phyloP scores from a whole-genome alignment of 1,139 yeast genomes.

The Cylindricascospora bacillispora region DNA sequence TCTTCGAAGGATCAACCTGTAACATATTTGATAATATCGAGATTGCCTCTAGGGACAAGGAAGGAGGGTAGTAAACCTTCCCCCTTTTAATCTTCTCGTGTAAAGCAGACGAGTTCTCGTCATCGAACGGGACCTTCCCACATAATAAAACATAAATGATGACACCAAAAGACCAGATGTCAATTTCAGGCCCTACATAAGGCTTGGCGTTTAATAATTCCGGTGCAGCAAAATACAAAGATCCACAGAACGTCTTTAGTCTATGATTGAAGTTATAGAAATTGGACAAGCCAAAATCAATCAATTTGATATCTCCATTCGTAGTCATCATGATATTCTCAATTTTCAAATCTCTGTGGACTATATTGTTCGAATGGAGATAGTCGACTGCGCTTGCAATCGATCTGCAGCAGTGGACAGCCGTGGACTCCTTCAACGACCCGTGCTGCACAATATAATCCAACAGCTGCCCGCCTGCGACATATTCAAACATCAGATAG shows the following conservation, averaged over 20 bases:
- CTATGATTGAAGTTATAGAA: slow-evolving; percentile 58
- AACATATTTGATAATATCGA: slow-evolving; percentile 75
- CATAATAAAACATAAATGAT: slow-evolving; percentile 86
- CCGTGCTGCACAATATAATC: slow-evolving; percentile 97
- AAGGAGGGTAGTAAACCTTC: slow-evolving; percentile 75
- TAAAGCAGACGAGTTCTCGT: slow-evolving; percentile 77
- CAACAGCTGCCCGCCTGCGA: slow-evolving; percentile 92
- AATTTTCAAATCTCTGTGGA: slow-evolving; percentile 89
- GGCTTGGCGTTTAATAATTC: slow-evolving; percentile 86
- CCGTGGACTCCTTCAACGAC: slow-evolving; percentile 77
- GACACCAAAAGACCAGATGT: slow-evolving; percentile 96
- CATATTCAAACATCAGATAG: slow-evolving; percentile 91
- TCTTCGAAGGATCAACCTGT: slow-evolving; percentile 70
- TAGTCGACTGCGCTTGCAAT: slow-evolving; percentile 88
- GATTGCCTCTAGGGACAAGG: slow-evolving; percentile 65
- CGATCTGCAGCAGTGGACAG: slow-evolving; percentile 89
- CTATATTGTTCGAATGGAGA: slow-evolving; percentile 85
- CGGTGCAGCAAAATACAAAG: slow-evolving; percentile 95
- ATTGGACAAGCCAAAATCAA: slow-evolving; percentile 90
- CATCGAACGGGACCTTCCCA: slow-evolving; percentile 98
- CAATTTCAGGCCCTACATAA: slow-evolving; percentile 92
- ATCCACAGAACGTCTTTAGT: slow-evolving; percentile 89
- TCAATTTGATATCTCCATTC: slow-evolving; percentile 84
- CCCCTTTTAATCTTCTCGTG: slow-evolving; percentile 93
- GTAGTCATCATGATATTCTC: slow-evolving; percentile 91